Conservation (phyloP, 139 green algal genomes). For the Coccomyxa sp. region DNA sequence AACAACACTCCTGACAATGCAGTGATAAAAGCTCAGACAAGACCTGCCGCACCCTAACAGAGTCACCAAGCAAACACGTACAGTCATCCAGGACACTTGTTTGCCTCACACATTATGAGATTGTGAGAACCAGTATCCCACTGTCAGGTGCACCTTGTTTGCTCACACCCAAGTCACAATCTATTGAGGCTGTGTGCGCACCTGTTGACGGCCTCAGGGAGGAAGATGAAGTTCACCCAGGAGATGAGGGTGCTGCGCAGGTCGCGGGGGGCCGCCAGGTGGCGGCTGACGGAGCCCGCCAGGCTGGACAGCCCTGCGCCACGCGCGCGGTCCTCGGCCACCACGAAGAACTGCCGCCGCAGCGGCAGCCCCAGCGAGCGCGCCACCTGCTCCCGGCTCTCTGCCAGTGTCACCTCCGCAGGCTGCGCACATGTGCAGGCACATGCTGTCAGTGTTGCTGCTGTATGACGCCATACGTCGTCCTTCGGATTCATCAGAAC, state of each 20-base stretch:
- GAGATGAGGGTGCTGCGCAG: neutral
- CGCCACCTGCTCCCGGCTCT: neutral
- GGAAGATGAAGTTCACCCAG: constrained; percentile 3
- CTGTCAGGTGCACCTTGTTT: neutral
- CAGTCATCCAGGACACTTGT: neutral
- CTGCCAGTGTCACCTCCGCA: neutral
- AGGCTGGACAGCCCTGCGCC: neutral
- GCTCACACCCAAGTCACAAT: neutral
- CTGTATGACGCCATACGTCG: neutral
- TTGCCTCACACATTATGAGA: neutral
- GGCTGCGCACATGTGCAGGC: neutral
- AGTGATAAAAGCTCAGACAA: neutral
- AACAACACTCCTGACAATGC: no score
- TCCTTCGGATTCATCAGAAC: neutral
- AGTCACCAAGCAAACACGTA: neutral
- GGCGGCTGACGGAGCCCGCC: neutral
- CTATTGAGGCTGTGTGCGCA: neutral
- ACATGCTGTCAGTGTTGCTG: neutral
- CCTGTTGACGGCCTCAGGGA: constrained; percentile 3
- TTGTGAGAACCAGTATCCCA: neutral
- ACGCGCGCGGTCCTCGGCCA: neutral
- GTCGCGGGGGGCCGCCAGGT: neutral
- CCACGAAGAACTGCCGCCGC: neutral
- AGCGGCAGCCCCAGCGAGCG: neutral
- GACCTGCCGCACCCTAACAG: neutral